A percentile compares a stretch with the other conserved stretches of the same genome.
Evolutionary conservation across 1,139 yeast genomes (phyloP).

Genomic region (Suhomyces maxii): DNA sequence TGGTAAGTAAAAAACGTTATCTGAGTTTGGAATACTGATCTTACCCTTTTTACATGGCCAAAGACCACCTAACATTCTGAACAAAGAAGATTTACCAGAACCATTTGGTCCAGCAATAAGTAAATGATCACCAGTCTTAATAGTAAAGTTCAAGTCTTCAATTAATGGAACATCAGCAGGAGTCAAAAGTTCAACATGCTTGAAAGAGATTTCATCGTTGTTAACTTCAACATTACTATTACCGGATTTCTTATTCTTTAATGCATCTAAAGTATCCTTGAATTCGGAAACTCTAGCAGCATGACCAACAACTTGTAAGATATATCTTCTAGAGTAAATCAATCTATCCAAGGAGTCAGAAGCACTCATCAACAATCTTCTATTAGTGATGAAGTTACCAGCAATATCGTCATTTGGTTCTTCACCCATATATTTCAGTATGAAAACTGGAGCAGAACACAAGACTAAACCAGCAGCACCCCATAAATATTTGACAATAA

Average conservation of each 20-base stretch:
- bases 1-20: conserved; percentile 84
- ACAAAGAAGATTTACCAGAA: conserved; percentile 89
- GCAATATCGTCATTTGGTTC: conserved; percentile 56
- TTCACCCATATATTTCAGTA: conserved; percentile 55
- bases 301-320: conserved; percentile 84
- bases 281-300: conserved; percentile 74
- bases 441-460: conserved; percentile 88
- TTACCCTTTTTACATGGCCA: conserved; percentile 80
- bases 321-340: conserved; percentile 79
- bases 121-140: conserved; percentile 80
- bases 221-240: conserved; percentile 37
- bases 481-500: conserved; percentile 89
- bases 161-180: conserved; percentile 82
- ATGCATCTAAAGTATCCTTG: conserved; percentile 60
- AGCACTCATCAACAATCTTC: conserved; percentile 80
- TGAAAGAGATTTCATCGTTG: conserved; percentile 67
- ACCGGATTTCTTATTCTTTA: conserved; percentile 38
- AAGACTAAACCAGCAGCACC: conserved; percentile 91
- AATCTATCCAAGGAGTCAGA: conserved; percentile 88
- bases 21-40: conserved; percentile 64
- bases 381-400: conserved; percentile 84
- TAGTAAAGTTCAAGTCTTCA: conserved; percentile 63
- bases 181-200: conserved; percentile 74
- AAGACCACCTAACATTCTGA: conserved; percentile 86
- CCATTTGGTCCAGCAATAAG: conserved; percentile 95